Evolutionary conservation across 371 early-diverging fungal genomes (phyloP).

Genomic region (Conidiobolus incongruus): DNA sequence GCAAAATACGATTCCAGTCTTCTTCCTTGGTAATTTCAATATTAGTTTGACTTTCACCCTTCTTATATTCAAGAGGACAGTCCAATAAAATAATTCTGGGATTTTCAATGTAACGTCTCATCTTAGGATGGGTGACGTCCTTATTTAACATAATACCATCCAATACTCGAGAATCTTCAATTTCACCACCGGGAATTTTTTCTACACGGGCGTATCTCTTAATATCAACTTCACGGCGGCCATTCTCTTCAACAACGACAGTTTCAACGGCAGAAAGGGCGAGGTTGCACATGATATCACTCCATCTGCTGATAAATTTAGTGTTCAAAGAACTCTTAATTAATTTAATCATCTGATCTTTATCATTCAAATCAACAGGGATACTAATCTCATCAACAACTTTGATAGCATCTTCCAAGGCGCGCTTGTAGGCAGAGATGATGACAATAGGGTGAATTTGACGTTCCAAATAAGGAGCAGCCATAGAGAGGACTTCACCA

Average conservation of each 20-base stretch:
- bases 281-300: slow-evolving; percentile 90
- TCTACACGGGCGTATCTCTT: slow-evolving; percentile 97
- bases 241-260: slow-evolving; percentile 57
- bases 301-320: slow-evolving; percentile 91
- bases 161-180: slow-evolving; percentile 90
- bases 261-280: slow-evolving; percentile 91
- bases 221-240: slow-evolving; percentile 75
- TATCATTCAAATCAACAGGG: slow-evolving; percentile 60
- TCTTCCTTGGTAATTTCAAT: slow-evolving; percentile 94
- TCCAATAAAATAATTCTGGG: slow-evolving; percentile 96
- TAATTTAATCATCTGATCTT: slow-evolving; percentile 70
- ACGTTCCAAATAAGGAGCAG: slow-evolving; percentile 85
- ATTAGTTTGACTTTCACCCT: slow-evolving; percentile 99
- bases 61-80: slow-evolving; percentile 99
- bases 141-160: slow-evolving; percentile 99
- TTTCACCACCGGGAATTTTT: slow-evolving; percentile 97
- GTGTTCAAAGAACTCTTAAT: slow-evolving; percentile 90
- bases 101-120: slow-evolving; percentile 97
- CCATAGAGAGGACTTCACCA: slow-evolving; percentile 83
- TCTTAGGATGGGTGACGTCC: slow-evolving; percentile 98
- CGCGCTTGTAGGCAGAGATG: slow-evolving; percentile 78
- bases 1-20: slow-evolving; percentile 91
- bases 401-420: slow-evolving; percentile 75
- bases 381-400: slow-evolving; percentile 65
- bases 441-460: slow-evolving; percentile 97